Conservation (phyloP, 1,284 basidiomycete species). For the Puccinia brachypodii region DNA sequence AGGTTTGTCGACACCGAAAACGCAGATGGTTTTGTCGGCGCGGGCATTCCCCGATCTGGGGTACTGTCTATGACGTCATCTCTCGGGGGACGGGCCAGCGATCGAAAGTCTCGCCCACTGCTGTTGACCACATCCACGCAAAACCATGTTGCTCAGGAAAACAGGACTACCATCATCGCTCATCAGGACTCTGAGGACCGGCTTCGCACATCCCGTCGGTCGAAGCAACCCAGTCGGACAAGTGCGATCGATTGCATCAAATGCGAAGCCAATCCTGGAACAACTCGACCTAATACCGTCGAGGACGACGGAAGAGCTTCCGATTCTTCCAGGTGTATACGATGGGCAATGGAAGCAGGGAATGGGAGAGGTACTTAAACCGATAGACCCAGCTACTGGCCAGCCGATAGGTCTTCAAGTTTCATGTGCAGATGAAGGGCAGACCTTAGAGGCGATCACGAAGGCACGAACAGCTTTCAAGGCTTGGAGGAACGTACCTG, state of each 20-base stretch:
- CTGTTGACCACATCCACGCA: too few species aligned
- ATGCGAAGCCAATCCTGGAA: constrained; percentile 22
- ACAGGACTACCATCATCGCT: too few species aligned
- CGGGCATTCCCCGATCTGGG: too few species aligned
- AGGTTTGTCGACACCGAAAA: too few species aligned
- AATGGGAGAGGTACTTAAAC: constrained; percentile 48
- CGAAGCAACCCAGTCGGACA: not conserved
- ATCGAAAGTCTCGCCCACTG: too few species aligned
- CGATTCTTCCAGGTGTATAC: constrained; percentile 51
- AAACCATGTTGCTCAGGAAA: too few species aligned
- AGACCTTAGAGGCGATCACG: constrained; percentile 67
- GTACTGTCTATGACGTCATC: too few species aligned
- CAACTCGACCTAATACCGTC: constrained; percentile 29
- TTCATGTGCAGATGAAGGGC: constrained; percentile 66
- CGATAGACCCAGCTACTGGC: constrained; percentile 54
- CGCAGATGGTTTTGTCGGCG: too few species aligned
- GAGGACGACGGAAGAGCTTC: not conserved
- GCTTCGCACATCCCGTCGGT: too few species aligned
- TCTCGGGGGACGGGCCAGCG: too few species aligned
- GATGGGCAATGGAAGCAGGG: constrained; percentile 52
- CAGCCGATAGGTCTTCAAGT: constrained; percentile 52
- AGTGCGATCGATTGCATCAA: constrained; percentile 16
- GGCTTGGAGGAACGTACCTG: constrained; percentile 73
- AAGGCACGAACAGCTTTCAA: constrained; percentile 71
- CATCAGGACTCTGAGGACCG: too few species aligned